Percentiles rank a stretch among this genome's conserved stretches.
Conservation (phyloP, 805 yeast genomes). For the Blastobotrys peoriensis region DNA sequence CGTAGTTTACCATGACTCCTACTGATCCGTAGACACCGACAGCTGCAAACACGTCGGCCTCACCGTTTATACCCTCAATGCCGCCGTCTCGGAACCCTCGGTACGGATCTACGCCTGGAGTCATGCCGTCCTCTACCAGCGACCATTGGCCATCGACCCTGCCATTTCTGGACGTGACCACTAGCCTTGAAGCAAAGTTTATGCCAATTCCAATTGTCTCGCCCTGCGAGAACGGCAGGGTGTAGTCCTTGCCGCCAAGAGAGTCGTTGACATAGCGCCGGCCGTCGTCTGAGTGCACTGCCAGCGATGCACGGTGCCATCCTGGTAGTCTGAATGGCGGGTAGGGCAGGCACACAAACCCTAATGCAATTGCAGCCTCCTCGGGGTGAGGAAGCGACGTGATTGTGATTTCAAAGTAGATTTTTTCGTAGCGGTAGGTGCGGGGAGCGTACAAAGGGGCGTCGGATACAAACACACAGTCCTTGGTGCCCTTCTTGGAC, state of each 20-base stretch:
- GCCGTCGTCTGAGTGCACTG: constrained; percentile 27
- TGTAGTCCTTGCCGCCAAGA: constrained; percentile 20
- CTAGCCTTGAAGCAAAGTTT: constrained; percentile 18
- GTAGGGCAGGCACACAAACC: constrained; percentile 24
- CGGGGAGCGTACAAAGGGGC: constrained; percentile 16
- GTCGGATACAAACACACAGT: constrained; percentile 15
- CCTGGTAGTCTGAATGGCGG: constrained; percentile 27
- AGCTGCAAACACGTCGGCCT: constrained; percentile 21
- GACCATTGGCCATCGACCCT: constrained; percentile 21
- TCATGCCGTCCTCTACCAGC: constrained; percentile 13
- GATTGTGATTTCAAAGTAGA: constrained; percentile 24
- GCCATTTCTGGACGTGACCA: constrained; percentile 20
- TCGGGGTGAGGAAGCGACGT: constrained; percentile 18
- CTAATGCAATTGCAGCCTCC: constrained; percentile 22
- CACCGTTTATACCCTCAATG: constrained; percentile 19
- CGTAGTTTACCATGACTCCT: constrained; percentile 23
- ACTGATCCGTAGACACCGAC: constrained; percentile 25
- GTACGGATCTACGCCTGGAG: constrained; percentile 9
- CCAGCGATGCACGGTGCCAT: constrained; percentile 27
- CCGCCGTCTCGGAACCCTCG: constrained; percentile 16
- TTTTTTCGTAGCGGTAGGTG: not conserved
- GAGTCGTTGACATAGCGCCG: constrained; percentile 22
- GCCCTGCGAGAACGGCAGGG: constrained; percentile 16
- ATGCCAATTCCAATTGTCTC: constrained; percentile 25
- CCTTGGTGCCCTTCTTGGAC: constrained; percentile 12